Evolutionary conservation across 495 filamentous ascomycete species (phyloP), one percentile per base, ranked within the genome.

Genomic region (Xeromyces bisporus): DNA sequence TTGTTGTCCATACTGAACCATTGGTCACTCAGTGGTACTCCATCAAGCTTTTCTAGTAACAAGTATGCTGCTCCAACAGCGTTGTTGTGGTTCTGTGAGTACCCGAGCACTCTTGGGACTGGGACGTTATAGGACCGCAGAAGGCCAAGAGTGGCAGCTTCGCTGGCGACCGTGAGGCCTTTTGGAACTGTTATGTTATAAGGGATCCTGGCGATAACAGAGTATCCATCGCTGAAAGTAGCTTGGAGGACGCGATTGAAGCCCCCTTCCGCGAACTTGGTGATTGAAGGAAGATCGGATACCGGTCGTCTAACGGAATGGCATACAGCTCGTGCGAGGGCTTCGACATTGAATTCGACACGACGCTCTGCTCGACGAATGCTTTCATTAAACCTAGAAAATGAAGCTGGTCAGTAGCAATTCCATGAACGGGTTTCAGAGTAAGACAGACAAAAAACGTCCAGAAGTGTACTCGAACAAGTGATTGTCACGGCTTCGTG

Each of bases 51-150:
- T 29, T 55, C 47, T 46, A 53, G 53, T 38, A 57, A 37, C 18
- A 57, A 55, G 27, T 47, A 57, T 27, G 50, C 53, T n/a, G 53
- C 40, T 10, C 42, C 51, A 6, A 55, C 44, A n/a, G n/a, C n/a
- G n/a, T n/a, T n/a, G n/a, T n/a, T n/a, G n/a, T n/a, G n/a, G n/a
- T n/a, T n/a, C n/a, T n/a, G n/a, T n/a, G 42, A 42, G 21, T 26
- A 48, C 16, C 24, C 33, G n/a, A 9, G 29, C 1, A 41, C 23
- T 28, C 34, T 26, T 1, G 44, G 42, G 1, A 45, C 51, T 13
- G 53, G 51, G 14, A 51, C 27, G 11, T 39, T 34, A 7, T 42
- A 26, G 12, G 37, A 30, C 8, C n/a, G 34, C 12, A 50, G 42
- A 32, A 39, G 55, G 8, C 39, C 35, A 23, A 56, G 32, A 8